Evolutionary conservation across 805 yeast genomes (phyloP).

Genomic region (fission yeast (Schizosaccharomyces pombe)): DNA sequence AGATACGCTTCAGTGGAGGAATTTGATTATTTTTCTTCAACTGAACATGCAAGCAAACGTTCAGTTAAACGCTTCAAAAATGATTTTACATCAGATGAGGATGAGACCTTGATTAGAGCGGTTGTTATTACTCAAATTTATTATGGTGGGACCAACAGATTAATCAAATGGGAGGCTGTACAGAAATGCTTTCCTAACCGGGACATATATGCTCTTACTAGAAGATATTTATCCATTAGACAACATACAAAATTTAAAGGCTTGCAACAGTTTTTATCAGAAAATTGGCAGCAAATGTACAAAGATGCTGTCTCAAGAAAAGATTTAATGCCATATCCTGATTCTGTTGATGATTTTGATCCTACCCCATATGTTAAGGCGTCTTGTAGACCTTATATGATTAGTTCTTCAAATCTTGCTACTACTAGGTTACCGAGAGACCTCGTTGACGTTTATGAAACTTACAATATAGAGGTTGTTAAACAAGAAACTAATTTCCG

Average conservation of each 20-base stretch:
- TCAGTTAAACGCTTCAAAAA: background rate
- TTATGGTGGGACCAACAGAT: background rate
- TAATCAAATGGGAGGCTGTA: conserved; percentile 1
- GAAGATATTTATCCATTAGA: background rate
- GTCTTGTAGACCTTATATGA: background rate
- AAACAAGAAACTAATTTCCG: background rate
- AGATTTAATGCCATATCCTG: background rate
- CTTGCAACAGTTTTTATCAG: background rate
- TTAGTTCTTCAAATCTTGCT: background rate
- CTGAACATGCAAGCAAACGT: background rate
- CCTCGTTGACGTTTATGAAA: background rate
- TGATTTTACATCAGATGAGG: background rate
- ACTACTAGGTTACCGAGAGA: background rate
- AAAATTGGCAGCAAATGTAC: background rate
- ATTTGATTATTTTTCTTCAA: background rate
- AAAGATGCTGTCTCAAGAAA: background rate
- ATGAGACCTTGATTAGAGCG: conserved; percentile 1
- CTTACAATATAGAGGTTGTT: background rate
- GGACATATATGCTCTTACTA: background rate
- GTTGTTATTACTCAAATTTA: background rate
- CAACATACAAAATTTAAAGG: background rate
- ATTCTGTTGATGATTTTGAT: background rate
- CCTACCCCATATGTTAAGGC: background rate
- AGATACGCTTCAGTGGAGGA: background rate
- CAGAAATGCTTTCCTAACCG: background rate